A percentile compares a stretch with the other conserved stretches of the same genome.
Conservation (phyloP, 1,284 basidiomycete species). For the Anthracocystis panici-leucophaei region DNA sequence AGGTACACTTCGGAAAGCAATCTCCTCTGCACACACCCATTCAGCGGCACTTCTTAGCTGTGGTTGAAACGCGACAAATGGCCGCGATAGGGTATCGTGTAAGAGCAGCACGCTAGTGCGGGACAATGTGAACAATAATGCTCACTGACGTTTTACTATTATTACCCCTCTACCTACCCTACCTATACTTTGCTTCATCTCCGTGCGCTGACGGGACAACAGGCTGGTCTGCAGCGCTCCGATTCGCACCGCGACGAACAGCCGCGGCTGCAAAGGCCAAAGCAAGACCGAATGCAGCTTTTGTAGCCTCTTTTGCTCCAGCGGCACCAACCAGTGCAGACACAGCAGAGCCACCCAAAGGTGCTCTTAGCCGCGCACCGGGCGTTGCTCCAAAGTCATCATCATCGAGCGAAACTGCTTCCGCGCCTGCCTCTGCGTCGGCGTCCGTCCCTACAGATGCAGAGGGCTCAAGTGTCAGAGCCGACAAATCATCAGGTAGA, state of each 20-base stretch:
- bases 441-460: background rate
- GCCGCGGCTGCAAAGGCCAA: conserved; percentile 29
- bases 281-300: conserved; percentile 36
- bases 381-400: conserved; percentile 19
- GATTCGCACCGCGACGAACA: conserved; percentile 55
- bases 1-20: conserved; percentile 45
- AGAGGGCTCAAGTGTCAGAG: background rate
- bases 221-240: conserved; percentile 62
- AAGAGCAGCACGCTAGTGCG: background rate
- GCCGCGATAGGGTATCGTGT: conserved; percentile 1
- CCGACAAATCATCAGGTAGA: background rate
- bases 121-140: conserved; percentile 18
- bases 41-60: background rate
- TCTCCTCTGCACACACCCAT: background rate
- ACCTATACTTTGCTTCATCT: conserved; percentile 2
- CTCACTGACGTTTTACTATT: conserved; percentile 32
- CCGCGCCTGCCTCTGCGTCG: background rate
- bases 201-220: background rate
- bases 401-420: background rate
- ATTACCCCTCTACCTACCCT: background rate
- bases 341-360: conserved; percentile 10
- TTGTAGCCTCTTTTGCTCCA: conserved; percentile 39
- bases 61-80: background rate
- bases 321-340: background rate
- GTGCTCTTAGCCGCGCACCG: conserved; percentile 19